Evolutionary conservation across 192 early-diverging fungal genomes (phyloP), one percentile per base, ranked within the genome.

Genomic region (Entophlyctis luteolus): DNA sequence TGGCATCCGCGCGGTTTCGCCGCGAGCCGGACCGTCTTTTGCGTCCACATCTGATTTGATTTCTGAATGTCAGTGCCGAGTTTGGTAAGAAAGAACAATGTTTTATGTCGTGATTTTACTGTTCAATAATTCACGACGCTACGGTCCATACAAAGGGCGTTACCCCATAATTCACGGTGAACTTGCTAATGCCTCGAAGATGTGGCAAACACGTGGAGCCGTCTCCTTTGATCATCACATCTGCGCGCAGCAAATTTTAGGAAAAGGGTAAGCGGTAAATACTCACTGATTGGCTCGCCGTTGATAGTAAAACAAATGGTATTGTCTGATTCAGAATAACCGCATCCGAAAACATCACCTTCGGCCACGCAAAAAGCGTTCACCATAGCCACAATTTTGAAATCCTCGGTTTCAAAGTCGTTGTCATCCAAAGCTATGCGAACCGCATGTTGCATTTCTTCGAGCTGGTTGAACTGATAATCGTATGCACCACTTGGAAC

Each of bases 311-410:
- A 70, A 23, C 18, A 48, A 12, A 73, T 35, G 27, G n/a, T 22
- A 1, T 59, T 31, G 12, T 45, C 47, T 2, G 46, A n/a, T 12
- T 10, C 12, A 14, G 38, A 28, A 23, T 60, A 54, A 29, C 62
- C 72, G 46, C 72, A 74, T 8, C 73, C 73, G 56, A 75, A 25
- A 8, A 75, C 71, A 75, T 75, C 71, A 3, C 62, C 71, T 29
- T 75, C 73, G 27, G 29, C 16, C 20, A 75, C 32, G 8, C 23
- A n/a, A 50, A 57, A 67, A 16, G 18, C 32, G 36, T 49, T 25
- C 8, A 53, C 6, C 4, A 8, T 25, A 59, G 29, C 50, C 14
- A 42, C 62, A 48, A 47, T 29, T 29, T 69, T 53, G 16, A 67
- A 53, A 25, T 35, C 25, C 29, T 20, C 45, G 16, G 32, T 18